Evolutionary conservation across 2,329 filamentous ascomycete species (phyloP), one percentile per base, ranked within the genome.

Genomic region (Geosmithia flava): DNA sequence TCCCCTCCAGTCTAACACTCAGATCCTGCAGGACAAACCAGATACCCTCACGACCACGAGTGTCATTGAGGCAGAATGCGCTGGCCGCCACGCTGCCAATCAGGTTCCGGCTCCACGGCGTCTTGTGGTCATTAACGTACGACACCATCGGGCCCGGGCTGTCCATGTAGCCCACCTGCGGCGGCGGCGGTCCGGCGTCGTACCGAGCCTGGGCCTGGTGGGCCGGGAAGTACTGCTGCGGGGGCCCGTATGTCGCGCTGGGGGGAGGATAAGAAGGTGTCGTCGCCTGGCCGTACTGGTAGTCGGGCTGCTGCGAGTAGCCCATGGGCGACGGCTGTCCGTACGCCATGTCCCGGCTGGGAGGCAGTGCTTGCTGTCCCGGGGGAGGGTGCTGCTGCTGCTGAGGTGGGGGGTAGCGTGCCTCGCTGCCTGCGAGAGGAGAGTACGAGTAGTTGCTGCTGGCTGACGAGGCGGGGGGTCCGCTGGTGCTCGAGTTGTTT

Each of bases 11-110:
- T 44, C 93, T 79, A 30, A 98, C 91, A 57, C 89, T 95, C 42
- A 98, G 72, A 67, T 98, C 93, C 63, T 96, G 91, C 47, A 97
- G 72, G 44, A 98, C 86, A 58, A 98, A 98, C 91, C 91, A 98
- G 53, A 95, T 89, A 2, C 91, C 91, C 46, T 87, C 80, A 62
- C 87, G 86, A 54, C 87, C 83, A 16, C 85, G 72, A 1, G 81
- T 78, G 55, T 97, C 90, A 2, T 79, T 82, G 47, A 97, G 74
- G 30, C 84, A 80, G 60, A 90, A 91, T 2, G 91, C 91, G 58
- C 90, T 95, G 30, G 90, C 89, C 6, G 87, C 83, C 47, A 95
- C 71, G 62, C 87, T 95, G 2, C 93, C 93, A 53, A 98, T 97
- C 10, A 98, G 76, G 59, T 97, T 98, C 47, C 91, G 75, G 0